phyloP scores from a whole-genome alignment of 2,329 filamentous ascomycete species.

The Alternaria metachromatica region DNA sequence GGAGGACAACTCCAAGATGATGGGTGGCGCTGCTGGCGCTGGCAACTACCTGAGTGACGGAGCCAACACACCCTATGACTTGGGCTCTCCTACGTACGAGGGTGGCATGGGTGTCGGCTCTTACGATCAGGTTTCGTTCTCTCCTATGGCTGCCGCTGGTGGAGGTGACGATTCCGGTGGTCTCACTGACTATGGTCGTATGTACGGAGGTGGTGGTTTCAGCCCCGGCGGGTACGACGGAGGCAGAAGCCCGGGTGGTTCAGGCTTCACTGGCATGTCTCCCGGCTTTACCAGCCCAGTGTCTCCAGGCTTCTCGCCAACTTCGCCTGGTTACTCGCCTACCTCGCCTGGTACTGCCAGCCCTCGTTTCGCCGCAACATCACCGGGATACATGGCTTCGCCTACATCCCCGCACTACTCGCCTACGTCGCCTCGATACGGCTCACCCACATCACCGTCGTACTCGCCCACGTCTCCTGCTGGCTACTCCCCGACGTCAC shows the following conservation, averaged over 20 bases:
- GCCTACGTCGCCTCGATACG: constrained; percentile 63
- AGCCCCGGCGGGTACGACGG: constrained; percentile 67
- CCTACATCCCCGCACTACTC: constrained; percentile 67
- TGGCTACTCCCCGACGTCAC: constrained; percentile 59
- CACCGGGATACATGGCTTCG: constrained; percentile 58
- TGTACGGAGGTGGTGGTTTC: constrained; percentile 67
- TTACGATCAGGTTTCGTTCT: constrained; percentile 66
- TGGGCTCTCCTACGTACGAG: constrained; percentile 68
- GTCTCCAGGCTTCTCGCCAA: constrained; percentile 55
- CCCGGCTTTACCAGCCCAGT: constrained; percentile 48
- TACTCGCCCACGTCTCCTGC: constrained; percentile 63
- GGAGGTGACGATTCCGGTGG: constrained; percentile 60
- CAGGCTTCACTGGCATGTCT: constrained; percentile 53
- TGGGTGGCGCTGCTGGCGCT: constrained; percentile 76
- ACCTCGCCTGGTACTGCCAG: constrained; percentile 70
- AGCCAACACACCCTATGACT: constrained; percentile 92
- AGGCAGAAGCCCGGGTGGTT: constrained; percentile 67
- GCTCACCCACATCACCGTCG: constrained; percentile 59
- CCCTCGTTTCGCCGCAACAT: constrained; percentile 60
- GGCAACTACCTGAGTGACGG: constrained; percentile 75
- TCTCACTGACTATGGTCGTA: constrained; percentile 69
- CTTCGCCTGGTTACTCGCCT: constrained; percentile 59
- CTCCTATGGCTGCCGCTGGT: constrained; percentile 76
- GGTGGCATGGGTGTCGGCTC: constrained; percentile 67
- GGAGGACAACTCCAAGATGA: constrained; percentile 76